Percentiles rank a stretch among this genome's conserved stretches.
Evolutionary conservation across 106 monocot species (phyloP).

Genomic region (Dendrobium nobile): DNA sequence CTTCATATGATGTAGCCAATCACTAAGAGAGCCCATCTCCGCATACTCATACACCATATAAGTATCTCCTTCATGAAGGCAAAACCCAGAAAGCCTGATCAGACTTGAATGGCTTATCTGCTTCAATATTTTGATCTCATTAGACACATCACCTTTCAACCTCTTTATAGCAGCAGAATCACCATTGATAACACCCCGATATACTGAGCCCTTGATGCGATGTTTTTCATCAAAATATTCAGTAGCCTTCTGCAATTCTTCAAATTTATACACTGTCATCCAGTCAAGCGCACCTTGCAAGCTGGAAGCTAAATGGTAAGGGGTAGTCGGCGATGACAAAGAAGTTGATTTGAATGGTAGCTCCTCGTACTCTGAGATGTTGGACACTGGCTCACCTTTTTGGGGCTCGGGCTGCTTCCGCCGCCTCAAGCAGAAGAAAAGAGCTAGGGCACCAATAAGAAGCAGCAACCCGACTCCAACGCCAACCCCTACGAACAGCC

Average conservation of each 20-base stretch:
- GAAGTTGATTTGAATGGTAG: background rate
- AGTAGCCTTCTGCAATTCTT: conserved; percentile 67
- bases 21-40: conserved; percentile 60
- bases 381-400: background rate
- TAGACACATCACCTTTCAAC: conserved; percentile 51
- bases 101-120: conserved; percentile 74
- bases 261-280: conserved; percentile 56
- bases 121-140: conserved; percentile 65
- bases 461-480: conserved; percentile 29
- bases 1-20: conserved; percentile 47
- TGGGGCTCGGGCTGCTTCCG: background rate
- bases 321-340: background rate
- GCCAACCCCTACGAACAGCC: conserved; percentile 42
- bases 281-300: conserved; percentile 50
- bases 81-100: conserved; percentile 75
- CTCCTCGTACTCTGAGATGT: background rate
- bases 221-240: conserved; percentile 41
- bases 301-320: conserved; percentile 14
- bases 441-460: background rate
- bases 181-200: conserved; percentile 59
- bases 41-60: conserved; percentile 87
- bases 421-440: conserved; percentile 12
- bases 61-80: conserved; percentile 55
- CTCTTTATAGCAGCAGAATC: conserved; percentile 70
- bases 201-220: conserved; percentile 63